Conservation (phyloP, 2,329 filamentous ascomycete genomes). For the Cyanodermella asteris region DNA sequence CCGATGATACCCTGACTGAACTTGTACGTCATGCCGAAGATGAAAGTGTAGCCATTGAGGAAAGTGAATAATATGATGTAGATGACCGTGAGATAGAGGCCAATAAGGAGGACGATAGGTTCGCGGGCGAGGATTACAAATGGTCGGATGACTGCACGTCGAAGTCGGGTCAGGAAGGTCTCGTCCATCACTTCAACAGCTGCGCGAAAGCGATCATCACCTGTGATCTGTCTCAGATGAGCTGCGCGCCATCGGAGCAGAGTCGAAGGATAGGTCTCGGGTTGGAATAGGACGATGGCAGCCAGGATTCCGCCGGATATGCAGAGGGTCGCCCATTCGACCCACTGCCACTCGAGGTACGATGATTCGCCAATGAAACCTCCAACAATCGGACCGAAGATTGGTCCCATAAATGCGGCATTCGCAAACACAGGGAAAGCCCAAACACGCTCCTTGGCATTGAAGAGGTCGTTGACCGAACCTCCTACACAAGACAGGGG, state of each 20-base stretch:
- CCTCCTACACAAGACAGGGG: slow-evolving; percentile 25
- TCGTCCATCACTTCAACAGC: slow-evolving; percentile 23
- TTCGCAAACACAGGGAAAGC: slow-evolving; percentile 29
- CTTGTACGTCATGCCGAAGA: slow-evolving; percentile 26
- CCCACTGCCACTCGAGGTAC: slow-evolving; percentile 23
- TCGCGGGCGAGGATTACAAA: slow-evolving; percentile 21
- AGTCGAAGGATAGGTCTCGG: slow-evolving; percentile 29
- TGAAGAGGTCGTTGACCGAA: slow-evolving; percentile 25
- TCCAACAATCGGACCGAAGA: slow-evolving; percentile 23
- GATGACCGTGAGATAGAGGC: slow-evolving; percentile 25
- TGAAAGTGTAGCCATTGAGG: slow-evolving; percentile 28
- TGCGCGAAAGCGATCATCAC: slow-evolving; percentile 25
- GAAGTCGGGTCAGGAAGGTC: slow-evolving; percentile 16
- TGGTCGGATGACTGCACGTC: slow-evolving; percentile 19
- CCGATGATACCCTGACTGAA: slow-evolving; percentile 24
- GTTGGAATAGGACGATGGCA: slow-evolving; percentile 21
- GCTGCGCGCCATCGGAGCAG: slow-evolving; percentile 23
- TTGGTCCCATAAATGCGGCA: slow-evolving; percentile 19
- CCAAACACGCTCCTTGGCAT: slow-evolving; percentile 24
- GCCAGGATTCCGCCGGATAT: slow-evolving; percentile 14
- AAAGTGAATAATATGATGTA: slow-evolving; percentile 25
- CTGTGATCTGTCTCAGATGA: slow-evolving; percentile 19
- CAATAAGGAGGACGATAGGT: slow-evolving; percentile 25
- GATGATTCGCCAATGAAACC: slow-evolving; percentile 20
- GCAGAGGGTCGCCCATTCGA: slow-evolving; percentile 23